A percentile compares a stretch with the other conserved stretches of the same genome.
Evolutionary conservation across 208 protist species (phyloP).

Genomic region (Trypanosomatidae sp.): DNA sequence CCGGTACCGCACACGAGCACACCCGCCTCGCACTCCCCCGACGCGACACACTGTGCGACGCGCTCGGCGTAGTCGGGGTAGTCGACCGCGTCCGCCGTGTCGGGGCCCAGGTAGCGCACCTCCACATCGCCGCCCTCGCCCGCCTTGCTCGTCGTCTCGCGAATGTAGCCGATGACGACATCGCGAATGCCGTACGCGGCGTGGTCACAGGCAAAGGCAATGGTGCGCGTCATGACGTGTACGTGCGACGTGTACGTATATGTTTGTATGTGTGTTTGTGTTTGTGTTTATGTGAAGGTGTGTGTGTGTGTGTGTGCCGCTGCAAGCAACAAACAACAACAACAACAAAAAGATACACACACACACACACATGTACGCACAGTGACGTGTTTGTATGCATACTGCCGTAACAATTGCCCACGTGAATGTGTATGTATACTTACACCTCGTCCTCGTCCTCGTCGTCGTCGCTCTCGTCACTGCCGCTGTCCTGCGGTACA

Average conservation of each 20-base stretch:
- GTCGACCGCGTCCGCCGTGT: conserved; percentile 55
- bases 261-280: neutral
- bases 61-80: conserved; percentile 88
- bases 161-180: conserved; percentile 57
- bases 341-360: conserved; percentile 3
- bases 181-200: conserved; percentile 33
- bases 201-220: conserved; percentile 88
- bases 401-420: too few relatives aligned
- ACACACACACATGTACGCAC: too few relatives aligned
- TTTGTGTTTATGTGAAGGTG: neutral
- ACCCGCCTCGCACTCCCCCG: conserved; percentile 44
- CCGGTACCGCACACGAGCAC: conserved; percentile 91
- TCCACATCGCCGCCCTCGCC: conserved; percentile 27
- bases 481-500: too few relatives aligned
- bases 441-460: too few relatives aligned
- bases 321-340: neutral
- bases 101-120: conserved; percentile 62
- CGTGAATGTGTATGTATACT: too few relatives aligned
- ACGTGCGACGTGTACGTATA: neutral
- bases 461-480: too few relatives aligned
- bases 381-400: too few relatives aligned
- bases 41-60: conserved; percentile 47
- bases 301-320: neutral
- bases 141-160: too few relatives aligned
- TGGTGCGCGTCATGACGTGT: conserved; percentile 27